A percentile compares a stretch with the other conserved stretches of the same genome.
These are phyloP conservation scores for Cyclotella atomus DNA, from an alignment of 108 stramenopile genomes.

Conservation along the genomic window DNA sequence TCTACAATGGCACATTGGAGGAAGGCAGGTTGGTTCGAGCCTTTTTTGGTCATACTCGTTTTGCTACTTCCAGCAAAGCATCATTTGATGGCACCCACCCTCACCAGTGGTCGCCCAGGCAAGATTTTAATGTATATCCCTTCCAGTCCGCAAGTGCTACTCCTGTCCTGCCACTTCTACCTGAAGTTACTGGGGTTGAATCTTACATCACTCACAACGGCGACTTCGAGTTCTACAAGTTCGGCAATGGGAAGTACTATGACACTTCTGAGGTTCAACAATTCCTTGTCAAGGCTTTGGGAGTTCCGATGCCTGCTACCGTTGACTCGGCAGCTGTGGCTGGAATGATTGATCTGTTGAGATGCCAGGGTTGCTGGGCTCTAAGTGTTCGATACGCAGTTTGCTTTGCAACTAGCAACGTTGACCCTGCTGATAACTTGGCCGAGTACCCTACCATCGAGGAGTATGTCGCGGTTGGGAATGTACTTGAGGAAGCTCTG, in stretches of 20 bases:
- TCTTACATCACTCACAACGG: conserved; percentile 83
- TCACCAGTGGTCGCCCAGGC: conserved; percentile 66
- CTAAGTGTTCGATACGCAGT: conserved; percentile 64
- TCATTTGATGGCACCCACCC: conserved; percentile 76
- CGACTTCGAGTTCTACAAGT: conserved; percentile 75
- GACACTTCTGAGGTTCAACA: conserved; percentile 59
- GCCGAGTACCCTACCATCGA: conserved; percentile 41
- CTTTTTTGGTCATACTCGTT: conserved; percentile 71
- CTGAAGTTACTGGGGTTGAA: conserved; percentile 39
- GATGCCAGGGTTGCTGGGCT: conserved; percentile 64
- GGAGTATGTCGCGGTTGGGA: conserved; percentile 54
- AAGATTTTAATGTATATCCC: neutral
- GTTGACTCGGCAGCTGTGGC: conserved; percentile 73
- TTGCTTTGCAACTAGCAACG: conserved; percentile 25
- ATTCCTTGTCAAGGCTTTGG: conserved; percentile 49
- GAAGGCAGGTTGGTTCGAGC: conserved; percentile 28
- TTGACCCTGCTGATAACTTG: neutral
- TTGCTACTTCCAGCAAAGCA: conserved; percentile 67
- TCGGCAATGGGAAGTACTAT: conserved; percentile 54
- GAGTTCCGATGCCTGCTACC: conserved; percentile 45
- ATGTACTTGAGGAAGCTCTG: conserved; percentile 59
- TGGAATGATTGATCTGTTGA: conserved; percentile 68
- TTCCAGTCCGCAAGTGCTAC: neutral
- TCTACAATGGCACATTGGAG: neutral
- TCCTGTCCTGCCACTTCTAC: neutral